phyloP scores from a whole-genome alignment of 2,329 filamentous ascomycete genomes.

The Penicillium sp. region DNA sequence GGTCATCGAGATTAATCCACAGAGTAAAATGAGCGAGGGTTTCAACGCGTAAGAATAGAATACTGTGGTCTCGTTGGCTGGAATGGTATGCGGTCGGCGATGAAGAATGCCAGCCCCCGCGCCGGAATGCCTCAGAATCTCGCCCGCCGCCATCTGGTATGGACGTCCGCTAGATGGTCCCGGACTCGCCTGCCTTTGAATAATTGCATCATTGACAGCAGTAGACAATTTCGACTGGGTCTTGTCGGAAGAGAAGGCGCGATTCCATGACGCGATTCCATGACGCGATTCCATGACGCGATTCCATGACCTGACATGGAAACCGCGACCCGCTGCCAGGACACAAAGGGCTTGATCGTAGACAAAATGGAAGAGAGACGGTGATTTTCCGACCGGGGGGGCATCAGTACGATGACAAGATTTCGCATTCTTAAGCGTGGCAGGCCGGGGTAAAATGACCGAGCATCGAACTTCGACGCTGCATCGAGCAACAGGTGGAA shows the following conservation, averaged over 20 bases:
- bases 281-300: no score
- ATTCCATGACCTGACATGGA: neutral
- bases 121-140: constrained; percentile 28
- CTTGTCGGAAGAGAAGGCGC: constrained; percentile 14
- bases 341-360: neutral
- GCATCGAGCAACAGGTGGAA: constrained; percentile 13
- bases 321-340: constrained; percentile 2
- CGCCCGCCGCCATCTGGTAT: constrained; percentile 31
- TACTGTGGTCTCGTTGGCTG: constrained; percentile 26
- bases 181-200: neutral
- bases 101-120: constrained; percentile 33
- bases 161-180: constrained; percentile 8
- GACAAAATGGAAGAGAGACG: neutral
- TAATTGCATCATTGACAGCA: constrained; percentile 2
- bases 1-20: constrained; percentile 15
- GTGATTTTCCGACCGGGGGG: neutral
- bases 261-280: neutral
- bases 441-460: constrained; percentile 10
- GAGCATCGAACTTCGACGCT: constrained; percentile 12
- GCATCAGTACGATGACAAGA: neutral
- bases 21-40: constrained; percentile 5
- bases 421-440: constrained; percentile 29
- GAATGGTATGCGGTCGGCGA: constrained; percentile 27
- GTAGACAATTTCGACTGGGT: neutral
- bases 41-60: constrained; percentile 35